Conservation (phyloP, 306 rosid genomes). For the Prunus persica region Prunus_persica_NCBIv2 NC_034009.1:28157001-28157500, state of each 20-base stretch:
- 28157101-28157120: neutral
- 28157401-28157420: conserved; percentile 56
- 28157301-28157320: conserved; percentile 37
- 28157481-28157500: conserved; percentile 46
- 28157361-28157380: conserved; percentile 42
- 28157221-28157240: neutral
- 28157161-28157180: neutral
- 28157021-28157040: neutral
- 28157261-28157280: conserved; percentile 33
- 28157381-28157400: conserved; percentile 55
- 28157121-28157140: neutral
- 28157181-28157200: neutral
- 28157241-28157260: conserved; percentile 11
- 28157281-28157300: conserved; percentile 36
- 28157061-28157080: neutral
- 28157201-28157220: neutral
- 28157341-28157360: conserved; percentile 45
- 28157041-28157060: neutral
- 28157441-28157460: conserved; percentile 29
- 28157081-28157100: neutral
- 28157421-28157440: conserved; percentile 56
- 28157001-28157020: conserved; percentile 14
- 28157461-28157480: conserved; percentile 37
- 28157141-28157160: neutral
- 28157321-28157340: conserved; percentile 41